phyloP scores from a whole-genome alignment of 768 basidiomycete species.

The Pleurotus sapidus region DNA sequence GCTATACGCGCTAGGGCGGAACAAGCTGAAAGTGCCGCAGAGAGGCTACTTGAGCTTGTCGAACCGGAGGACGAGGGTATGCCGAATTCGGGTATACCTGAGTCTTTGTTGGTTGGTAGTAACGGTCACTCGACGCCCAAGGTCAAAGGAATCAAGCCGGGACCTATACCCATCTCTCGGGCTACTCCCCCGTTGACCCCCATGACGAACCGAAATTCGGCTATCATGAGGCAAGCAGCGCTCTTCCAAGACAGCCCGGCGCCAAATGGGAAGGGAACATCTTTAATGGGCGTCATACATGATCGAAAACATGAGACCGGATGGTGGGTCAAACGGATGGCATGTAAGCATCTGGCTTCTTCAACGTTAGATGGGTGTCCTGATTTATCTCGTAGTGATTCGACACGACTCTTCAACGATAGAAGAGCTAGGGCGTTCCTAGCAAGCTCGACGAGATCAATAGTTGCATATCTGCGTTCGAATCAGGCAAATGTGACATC shows the following conservation, averaged over 20 bases:
- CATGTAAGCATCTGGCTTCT: constrained; percentile 41
- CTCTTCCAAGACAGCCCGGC: constrained; percentile 82
- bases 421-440: neutral
- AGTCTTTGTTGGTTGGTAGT: constrained; percentile 48
- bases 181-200: constrained; percentile 60
- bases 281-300: constrained; percentile 67
- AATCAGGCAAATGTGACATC: constrained; percentile 48
- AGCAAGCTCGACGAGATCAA: constrained; percentile 44
- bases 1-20: constrained; percentile 83
- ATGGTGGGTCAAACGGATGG: constrained; percentile 83
- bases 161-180: constrained; percentile 30
- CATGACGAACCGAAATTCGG: constrained; percentile 43
- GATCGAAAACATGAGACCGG: constrained; percentile 66
- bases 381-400: constrained; percentile 21
- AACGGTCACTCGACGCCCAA: constrained; percentile 33
- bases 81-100: constrained; percentile 51
- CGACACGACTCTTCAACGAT: neutral
- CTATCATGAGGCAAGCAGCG: constrained; percentile 71
- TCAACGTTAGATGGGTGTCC: constrained; percentile 11
- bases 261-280: constrained; percentile 46
- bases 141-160: constrained; percentile 31
- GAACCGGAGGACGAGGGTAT: constrained; percentile 68
- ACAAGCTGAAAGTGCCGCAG: constrained; percentile 92
- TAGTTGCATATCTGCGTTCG: constrained; percentile 50
- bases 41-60: constrained; percentile 81